Percentiles rank a stretch among this genome's conserved stretches.
Conservation (phyloP, 1,139 yeast species). For the Dujonia santamariae region DNA sequence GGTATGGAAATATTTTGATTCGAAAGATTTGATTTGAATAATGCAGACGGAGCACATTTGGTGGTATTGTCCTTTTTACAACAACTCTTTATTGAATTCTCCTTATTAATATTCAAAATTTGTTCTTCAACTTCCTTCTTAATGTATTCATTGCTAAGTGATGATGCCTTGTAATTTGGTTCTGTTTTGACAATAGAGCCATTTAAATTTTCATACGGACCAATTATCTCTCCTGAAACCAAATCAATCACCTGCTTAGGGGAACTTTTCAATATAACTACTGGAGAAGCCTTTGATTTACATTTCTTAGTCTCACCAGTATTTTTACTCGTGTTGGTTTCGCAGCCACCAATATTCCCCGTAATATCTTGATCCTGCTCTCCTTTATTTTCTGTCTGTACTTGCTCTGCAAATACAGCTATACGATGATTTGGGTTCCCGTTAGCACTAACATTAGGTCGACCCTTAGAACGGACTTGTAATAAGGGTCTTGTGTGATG, state of each 20-base stretch:
- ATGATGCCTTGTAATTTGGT: too few relatives aligned
- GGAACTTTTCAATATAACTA: slow-evolving; percentile 45
- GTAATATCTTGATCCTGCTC: background rate
- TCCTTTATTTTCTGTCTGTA: slow-evolving; percentile 25
- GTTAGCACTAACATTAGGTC: slow-evolving; percentile 58
- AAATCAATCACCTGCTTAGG: slow-evolving; percentile 51
- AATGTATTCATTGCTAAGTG: too few relatives aligned
- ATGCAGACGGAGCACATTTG: too few relatives aligned
- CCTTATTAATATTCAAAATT: too few relatives aligned
- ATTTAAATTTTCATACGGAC: slow-evolving; percentile 29
- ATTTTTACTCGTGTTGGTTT: background rate
- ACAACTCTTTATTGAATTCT: too few relatives aligned
- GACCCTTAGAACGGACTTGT: slow-evolving; percentile 84
- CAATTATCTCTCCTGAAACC: slow-evolving; percentile 41
- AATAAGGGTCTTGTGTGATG: slow-evolving; percentile 78
- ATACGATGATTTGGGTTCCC: slow-evolving; percentile 51
- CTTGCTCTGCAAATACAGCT: slow-evolving; percentile 59
- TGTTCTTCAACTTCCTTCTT: too few relatives aligned
- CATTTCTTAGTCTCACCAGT: slow-evolving; percentile 10
- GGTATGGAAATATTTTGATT: too few relatives aligned
- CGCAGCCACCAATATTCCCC: slow-evolving; percentile 2
- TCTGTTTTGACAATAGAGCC: background rate
- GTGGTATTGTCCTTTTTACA: too few relatives aligned
- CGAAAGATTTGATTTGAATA: too few relatives aligned
- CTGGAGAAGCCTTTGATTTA: slow-evolving; percentile 19